Evolutionary conservation across 257 asterid genomes (phyloP), one percentile per base, ranked within the genome.

Genomic region (Solanum arcanum): DNA sequence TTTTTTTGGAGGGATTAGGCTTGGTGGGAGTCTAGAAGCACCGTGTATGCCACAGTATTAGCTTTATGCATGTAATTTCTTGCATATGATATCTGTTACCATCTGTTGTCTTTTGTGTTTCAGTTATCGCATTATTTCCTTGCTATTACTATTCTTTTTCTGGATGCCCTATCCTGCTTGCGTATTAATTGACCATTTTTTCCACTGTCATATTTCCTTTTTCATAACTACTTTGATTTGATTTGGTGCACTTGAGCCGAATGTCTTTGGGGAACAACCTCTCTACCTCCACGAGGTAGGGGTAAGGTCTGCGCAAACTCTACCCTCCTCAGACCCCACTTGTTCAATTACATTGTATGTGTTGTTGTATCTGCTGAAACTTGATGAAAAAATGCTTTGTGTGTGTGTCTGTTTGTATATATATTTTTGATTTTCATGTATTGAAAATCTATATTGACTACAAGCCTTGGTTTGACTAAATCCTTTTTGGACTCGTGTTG

Each of bases 401-500:
- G 84, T 52, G 62, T 52, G 62, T 52, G 62, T 52, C 1, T 52
- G 1, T 47, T 0, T 46, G 0, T 47, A 25, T 44, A n/a, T 80
- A 9, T 27, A 31, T 47, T 5, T 80, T 16, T 29, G 29, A 47
- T 29, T 18, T 47, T 31, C 44, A 47, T 47, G 69, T 78, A 46
- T 47, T 80, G 41, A 47, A 46, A 27, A 12, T 77, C 83, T 85
- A 47, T 39, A 70, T 86, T 73, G 84, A 59, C 37, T 49, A 62
- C 25, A 62, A 35, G 52, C 88, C 37, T 72, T 84, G 41, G n/a
- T 60, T 52, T 87, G 84, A 16, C 68, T 47, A 29, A 83, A 88
- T 89, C 89, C 80, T 62, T 86, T 56, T 83, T 84, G 87, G 52
- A 62, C 47, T 86, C 82, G 33, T 89, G 72, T 84, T 80, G 15